A percentile compares a stretch with the other conserved stretches of the same genome.
These are phyloP conservation scores for Tilletia setariae DNA, from an alignment of 1,284 basidiomycete species.

Conservation along the genomic window DNA sequence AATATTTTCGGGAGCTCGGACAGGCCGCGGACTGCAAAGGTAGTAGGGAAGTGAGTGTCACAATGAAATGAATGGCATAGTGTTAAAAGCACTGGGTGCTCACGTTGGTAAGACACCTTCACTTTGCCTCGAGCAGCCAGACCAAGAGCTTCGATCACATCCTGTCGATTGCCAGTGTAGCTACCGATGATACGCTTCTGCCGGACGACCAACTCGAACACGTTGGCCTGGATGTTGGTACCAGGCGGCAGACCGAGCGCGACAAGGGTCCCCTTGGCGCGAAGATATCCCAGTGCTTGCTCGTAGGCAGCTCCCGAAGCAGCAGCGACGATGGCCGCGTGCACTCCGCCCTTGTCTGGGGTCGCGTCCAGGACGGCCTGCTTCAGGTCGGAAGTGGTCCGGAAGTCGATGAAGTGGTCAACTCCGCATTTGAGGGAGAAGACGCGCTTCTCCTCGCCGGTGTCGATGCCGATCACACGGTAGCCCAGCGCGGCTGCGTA, in stretches of 20 bases:
- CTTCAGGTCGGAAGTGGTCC: slow-evolving; percentile 61
- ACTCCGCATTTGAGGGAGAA: slow-evolving; percentile 71
- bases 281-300: slow-evolving; percentile 64
- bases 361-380: slow-evolving; percentile 61
- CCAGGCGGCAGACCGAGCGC: slow-evolving; percentile 70
- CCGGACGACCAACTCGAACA: slow-evolving; percentile 64
- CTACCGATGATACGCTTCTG: slow-evolving; percentile 69
- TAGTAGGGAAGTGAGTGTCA: neutral
- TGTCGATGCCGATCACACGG: slow-evolving; percentile 75
- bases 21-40: neutral
- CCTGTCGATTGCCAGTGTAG: slow-evolving; percentile 64
- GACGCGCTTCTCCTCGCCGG: slow-evolving; percentile 71
- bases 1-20: neutral
- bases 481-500: slow-evolving; percentile 56
- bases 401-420: slow-evolving; percentile 76
- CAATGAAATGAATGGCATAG: neutral
- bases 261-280: slow-evolving; percentile 68
- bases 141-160: slow-evolving; percentile 60
- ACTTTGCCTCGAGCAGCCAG: slow-evolving; percentile 70
- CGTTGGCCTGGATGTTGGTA: slow-evolving; percentile 64
- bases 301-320: slow-evolving; percentile 63
- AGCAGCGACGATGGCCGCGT: slow-evolving; percentile 59
- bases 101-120: slow-evolving; percentile 14
- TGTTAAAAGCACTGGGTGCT: neutral
- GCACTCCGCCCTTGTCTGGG: slow-evolving; percentile 67